Base-by-base conservation (phyloP, 2,329 filamentous ascomycete species). In the Iodosphaeria phyllophila region DNA sequence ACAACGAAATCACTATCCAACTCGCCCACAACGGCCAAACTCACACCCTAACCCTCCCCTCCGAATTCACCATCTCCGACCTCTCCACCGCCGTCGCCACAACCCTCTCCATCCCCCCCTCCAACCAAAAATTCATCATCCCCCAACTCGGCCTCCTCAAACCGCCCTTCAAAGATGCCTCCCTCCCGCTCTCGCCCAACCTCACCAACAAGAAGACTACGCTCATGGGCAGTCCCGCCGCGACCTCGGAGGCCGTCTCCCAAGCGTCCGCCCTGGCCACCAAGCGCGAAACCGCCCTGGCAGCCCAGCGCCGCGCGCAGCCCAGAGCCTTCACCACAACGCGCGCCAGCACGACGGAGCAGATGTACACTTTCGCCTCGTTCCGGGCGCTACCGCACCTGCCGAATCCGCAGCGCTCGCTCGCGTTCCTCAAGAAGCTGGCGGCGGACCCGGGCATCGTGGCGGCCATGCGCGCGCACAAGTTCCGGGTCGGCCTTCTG, bases 361-460 rank as follows among this genome's bases (percentile, higher is more conserved):
- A 8, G 7, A 59, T 57, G 30, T 92, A 92, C 52, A 92, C 78
- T 0, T 98, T 98, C 51, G 63, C 74, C 33, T 66, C 68, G 1
- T 58, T 95, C 1, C 64, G 71, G 1, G 78, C 84, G 0, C 62
- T 98, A 0, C 54, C 66, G 0, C 72, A 86, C 39, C 71, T 95
- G 0, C 82, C 83, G 0, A 64, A 75, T 27, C 74, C 84, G 0
- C 62, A 74, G 13, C 70, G 72, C 26, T 78, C 74, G 8, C 59
- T 71, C 4, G 54, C 61, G 1, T 80, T 86, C 37, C 64, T 98
- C 3, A 59, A 76, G 43, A 67, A 77, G 1, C 60, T 98, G 4
- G 71, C 71, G 34, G 64, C 74, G 31, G 89, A 98, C 46, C 73
- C 79, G 0, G 89, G 89, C 6, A 86, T 98, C 50, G 73, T 73